phyloP scores from a whole-genome alignment of 352 stramenopile species.

The Phytopythium mirpurense region DNA sequence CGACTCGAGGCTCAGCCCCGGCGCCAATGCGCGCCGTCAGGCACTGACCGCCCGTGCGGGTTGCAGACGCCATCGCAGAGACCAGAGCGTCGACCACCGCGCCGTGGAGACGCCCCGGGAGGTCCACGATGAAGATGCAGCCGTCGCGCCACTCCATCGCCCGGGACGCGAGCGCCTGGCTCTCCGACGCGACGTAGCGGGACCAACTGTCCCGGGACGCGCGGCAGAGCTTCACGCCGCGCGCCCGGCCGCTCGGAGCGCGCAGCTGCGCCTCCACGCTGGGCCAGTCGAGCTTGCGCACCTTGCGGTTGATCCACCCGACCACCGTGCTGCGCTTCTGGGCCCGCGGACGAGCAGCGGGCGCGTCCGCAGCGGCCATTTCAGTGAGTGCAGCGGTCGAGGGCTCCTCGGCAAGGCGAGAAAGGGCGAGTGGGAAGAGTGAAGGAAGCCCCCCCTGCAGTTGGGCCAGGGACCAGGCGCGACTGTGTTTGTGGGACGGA shows the following conservation, averaged over 20 bases:
- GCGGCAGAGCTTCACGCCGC: background rate
- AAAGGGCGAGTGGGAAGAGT: too few species aligned
- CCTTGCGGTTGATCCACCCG: conserved; percentile 3
- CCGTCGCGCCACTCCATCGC: background rate
- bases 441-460: too few species aligned
- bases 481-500: too few species aligned
- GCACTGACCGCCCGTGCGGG: background rate
- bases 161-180: background rate
- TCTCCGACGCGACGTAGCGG: background rate
- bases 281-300: background rate
- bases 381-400: too few species aligned
- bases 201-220: background rate
- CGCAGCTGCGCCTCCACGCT: background rate
- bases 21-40: background rate
- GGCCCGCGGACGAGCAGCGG: background rate
- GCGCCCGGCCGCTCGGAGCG: background rate
- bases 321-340: conserved; percentile 1
- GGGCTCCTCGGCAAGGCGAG: too few species aligned
- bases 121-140: background rate
- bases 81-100: background rate
- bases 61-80: background rate
- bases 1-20: background rate
- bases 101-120: background rate
- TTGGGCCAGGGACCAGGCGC: too few species aligned
- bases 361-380: background rate